Conservation (phyloP, 768 basidiomycete species). For the Mycena filopes region DNA sequence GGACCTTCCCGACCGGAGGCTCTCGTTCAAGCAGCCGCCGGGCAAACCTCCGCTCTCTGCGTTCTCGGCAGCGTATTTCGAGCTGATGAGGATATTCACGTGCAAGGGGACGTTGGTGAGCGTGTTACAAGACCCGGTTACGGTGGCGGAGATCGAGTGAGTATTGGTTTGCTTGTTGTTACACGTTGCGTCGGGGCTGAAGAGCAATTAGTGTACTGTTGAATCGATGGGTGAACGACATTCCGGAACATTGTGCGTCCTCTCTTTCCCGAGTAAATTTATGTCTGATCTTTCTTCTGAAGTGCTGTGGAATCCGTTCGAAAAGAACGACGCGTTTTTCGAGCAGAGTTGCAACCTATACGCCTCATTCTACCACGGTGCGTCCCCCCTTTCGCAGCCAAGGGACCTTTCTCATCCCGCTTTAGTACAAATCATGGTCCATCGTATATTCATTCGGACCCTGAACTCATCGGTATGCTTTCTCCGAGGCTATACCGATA, state of each 20-base stretch:
- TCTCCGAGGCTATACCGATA: neutral
- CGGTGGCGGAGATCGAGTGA: slow-evolving; percentile 24
- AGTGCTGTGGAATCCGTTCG: slow-evolving; percentile 51
- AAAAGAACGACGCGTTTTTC: slow-evolving; percentile 44
- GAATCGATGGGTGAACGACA: slow-evolving; percentile 61
- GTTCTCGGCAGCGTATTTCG: slow-evolving; percentile 53
- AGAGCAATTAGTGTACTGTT: slow-evolving; percentile 54
- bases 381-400: neutral
- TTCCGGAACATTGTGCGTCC: slow-evolving; percentile 56
- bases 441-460: slow-evolving; percentile 69
- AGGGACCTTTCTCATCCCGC: neutral
- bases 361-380: slow-evolving; percentile 21
- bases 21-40: slow-evolving; percentile 60
- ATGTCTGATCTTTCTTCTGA: slow-evolving; percentile 2
- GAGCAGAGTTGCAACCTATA: slow-evolving; percentile 45
- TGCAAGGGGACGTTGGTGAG: slow-evolving; percentile 26
- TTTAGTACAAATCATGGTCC: slow-evolving; percentile 59
- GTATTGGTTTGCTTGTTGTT: neutral
- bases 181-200: neutral
- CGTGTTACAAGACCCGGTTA: neutral
- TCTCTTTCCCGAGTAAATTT: neutral
- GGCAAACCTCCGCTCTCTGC: slow-evolving; percentile 51
- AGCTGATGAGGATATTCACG: slow-evolving; percentile 57
- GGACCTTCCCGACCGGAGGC: slow-evolving; percentile 48
- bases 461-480: slow-evolving; percentile 32